A percentile compares a stretch with the other conserved stretches of the same genome.
These are phyloP conservation scores for Arctostaphylos glauca DNA, from an alignment of 148 eudicot species.

Conservation along the genomic window DNA sequence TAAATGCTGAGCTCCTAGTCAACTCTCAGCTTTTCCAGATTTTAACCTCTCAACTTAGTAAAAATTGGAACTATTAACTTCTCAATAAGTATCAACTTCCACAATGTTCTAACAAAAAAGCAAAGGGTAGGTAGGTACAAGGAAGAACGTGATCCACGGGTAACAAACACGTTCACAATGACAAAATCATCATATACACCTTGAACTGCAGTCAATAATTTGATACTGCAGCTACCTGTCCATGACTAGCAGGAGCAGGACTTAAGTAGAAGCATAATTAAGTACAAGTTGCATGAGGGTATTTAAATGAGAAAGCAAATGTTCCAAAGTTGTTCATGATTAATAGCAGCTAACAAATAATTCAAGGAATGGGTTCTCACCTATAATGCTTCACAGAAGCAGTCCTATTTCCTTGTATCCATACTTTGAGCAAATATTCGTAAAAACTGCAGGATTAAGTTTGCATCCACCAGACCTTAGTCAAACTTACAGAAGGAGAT, in stretches of 20 bases:
- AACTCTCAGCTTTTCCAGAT: not conserved
- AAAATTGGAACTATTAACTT: not conserved
- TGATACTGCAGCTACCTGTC: not conserved
- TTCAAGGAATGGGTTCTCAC: conserved; percentile 34
- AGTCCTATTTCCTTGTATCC: conserved; percentile 98
- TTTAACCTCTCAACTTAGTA: not conserved
- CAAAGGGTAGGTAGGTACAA: not conserved
- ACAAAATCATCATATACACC: not conserved
- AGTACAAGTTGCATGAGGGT: too few relatives aligned
- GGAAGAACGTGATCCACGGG: not conserved
- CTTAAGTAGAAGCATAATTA: not conserved
- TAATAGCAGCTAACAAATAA: not conserved
- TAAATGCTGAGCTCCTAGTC: not conserved
- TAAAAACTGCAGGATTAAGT: conserved; percentile 71
- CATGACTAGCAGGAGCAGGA: not conserved
- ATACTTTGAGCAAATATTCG: conserved; percentile 94
- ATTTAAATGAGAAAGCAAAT: not conserved
- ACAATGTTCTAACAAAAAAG: not conserved
- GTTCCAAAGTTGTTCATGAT: not conserved
- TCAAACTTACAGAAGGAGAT: conserved; percentile 10
- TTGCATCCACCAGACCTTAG: conserved; percentile 15
- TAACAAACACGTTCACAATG: not conserved
- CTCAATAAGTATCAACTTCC: not conserved
- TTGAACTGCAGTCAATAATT: not conserved
- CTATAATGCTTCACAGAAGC: conserved; percentile 82